Conservation (phyloP, 2,329 filamentous ascomycete species). For the Fusarium sp. region DNA sequence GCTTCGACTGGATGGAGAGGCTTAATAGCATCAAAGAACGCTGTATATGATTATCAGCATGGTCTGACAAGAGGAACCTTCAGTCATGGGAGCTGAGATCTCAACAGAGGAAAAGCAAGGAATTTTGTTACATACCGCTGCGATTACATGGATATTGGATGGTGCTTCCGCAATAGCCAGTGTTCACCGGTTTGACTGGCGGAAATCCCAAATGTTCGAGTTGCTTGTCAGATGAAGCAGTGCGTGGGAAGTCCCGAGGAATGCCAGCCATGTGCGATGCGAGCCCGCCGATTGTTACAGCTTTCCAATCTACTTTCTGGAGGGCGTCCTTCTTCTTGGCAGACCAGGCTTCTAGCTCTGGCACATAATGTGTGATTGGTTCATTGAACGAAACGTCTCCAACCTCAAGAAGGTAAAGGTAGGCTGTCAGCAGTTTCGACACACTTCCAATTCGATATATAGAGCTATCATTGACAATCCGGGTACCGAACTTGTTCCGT, state of each 20-base stretch:
- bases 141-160: background rate
- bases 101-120: no score
- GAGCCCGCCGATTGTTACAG: background rate
- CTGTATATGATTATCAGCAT: background rate
- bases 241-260: background rate
- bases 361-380: background rate
- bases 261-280: constrained; percentile 8
- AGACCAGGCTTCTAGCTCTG: background rate
- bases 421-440: background rate
- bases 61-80: rapidly evolving
- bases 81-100: rapidly evolving
- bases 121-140: background rate
- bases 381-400: background rate
- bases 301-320: background rate
- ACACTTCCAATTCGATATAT: constrained; percentile 18
- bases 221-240: background rate
- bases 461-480: background rate
- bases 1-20: background rate
- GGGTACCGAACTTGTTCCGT: background rate
- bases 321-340: background rate
- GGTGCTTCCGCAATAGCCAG: background rate
- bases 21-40: background rate
- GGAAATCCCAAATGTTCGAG: background rate
- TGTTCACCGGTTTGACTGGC: background rate
- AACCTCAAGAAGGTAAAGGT: rapidly evolving